Evolutionary conservation across 2,329 filamentous ascomycete genomes (phyloP).

Genomic region (Alternaria metachromatica): DNA sequence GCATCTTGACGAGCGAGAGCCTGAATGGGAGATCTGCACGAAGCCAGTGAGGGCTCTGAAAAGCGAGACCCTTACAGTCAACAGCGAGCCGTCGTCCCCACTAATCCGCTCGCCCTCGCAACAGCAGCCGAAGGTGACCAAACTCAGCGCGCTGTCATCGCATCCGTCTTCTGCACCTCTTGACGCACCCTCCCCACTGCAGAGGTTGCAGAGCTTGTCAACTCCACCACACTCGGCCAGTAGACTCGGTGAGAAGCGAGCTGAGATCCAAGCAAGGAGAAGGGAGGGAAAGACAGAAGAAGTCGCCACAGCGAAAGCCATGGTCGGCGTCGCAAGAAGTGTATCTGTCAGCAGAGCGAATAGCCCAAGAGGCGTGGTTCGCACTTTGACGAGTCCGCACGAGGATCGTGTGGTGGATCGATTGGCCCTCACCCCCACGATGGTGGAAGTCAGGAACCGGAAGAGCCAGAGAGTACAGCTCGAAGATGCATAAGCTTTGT

Average conservation of each 20-base stretch:
- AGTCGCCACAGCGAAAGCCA: slow-evolving; percentile 22
- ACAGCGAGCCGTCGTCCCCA: slow-evolving; percentile 3
- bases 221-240: slow-evolving; percentile 26
- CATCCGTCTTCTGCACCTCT: slow-evolving; percentile 38
- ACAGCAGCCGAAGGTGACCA: slow-evolving; percentile 33
- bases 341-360: slow-evolving; percentile 42
- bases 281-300: slow-evolving; percentile 3
- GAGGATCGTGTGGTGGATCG: slow-evolving; percentile 35
- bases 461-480: slow-evolving; percentile 46
- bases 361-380: slow-evolving; percentile 28
- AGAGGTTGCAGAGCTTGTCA: slow-evolving; percentile 25
- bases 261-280: slow-evolving; percentile 10
- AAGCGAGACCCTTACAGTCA: slow-evolving; percentile 4
- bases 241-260: slow-evolving; percentile 19
- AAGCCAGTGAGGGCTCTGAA: slow-evolving; percentile 25
- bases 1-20: slow-evolving; percentile 34
- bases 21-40: slow-evolving; percentile 40
- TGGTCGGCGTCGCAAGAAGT: slow-evolving; percentile 42
- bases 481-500: slow-evolving; percentile 36
- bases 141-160: slow-evolving; percentile 36
- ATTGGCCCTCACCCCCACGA: slow-evolving; percentile 41
- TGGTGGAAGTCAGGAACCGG: slow-evolving; percentile 46
- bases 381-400: slow-evolving; percentile 10
- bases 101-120: slow-evolving; percentile 22
- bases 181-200: slow-evolving; percentile 28